A percentile compares a stretch with the other conserved stretches of the same genome.
phyloP scores from a whole-genome alignment of 805 yeast genomes.

The Yarrowia osloensis region DNA sequence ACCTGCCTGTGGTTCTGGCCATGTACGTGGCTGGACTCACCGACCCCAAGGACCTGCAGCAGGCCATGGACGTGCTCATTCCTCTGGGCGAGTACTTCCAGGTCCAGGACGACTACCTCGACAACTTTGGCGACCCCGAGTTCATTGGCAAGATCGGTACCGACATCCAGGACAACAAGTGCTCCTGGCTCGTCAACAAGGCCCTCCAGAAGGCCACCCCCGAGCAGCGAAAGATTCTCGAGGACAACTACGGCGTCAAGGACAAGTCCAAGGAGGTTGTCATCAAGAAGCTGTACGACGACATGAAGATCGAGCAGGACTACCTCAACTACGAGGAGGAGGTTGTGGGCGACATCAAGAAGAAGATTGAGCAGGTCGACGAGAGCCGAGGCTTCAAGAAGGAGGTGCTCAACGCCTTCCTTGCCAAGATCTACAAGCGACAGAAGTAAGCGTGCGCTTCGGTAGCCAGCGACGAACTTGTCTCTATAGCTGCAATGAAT shows the following conservation, averaged over 20 bases:
- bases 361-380: constrained; percentile 70
- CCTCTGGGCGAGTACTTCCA: constrained; percentile 99
- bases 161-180: constrained; percentile 96
- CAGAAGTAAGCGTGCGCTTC: constrained; percentile 69
- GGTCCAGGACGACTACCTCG: constrained; percentile 96
- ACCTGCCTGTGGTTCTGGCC: constrained; percentile 95
- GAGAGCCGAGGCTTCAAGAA: constrained; percentile 92
- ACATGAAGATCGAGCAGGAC: constrained; percentile 66
- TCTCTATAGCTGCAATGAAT: background rate
- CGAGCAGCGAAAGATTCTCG: constrained; percentile 80
- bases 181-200: constrained; percentile 95
- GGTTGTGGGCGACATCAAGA: constrained; percentile 62
- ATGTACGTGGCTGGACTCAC: constrained; percentile 87
- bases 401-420: constrained; percentile 80
- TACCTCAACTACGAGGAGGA: constrained; percentile 84
- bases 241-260: constrained; percentile 87
- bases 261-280: constrained; percentile 64
- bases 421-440: constrained; percentile 91
- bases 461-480: no score
- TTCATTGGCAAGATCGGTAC: constrained; percentile 98
- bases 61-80: constrained; percentile 81
- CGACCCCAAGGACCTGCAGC: constrained; percentile 73
- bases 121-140: constrained; percentile 96
- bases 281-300: constrained; percentile 72
- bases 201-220: constrained; percentile 78